Conservation (phyloP, 352 stramenopile species). For the Pythium brachiatum region DNA sequence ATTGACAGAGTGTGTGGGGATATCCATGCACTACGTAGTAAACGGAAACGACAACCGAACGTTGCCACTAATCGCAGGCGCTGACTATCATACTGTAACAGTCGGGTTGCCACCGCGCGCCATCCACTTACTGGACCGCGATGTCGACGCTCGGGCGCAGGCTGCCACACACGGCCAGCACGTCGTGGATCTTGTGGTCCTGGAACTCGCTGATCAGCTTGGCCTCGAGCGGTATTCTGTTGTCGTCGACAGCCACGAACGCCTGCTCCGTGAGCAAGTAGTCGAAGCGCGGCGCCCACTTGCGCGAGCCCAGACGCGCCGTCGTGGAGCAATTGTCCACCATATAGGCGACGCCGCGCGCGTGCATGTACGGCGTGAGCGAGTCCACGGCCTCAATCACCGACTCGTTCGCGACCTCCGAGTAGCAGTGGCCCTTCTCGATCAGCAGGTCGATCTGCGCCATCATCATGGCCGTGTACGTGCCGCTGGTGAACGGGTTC, state of each 20-base stretch:
- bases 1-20: background rate
- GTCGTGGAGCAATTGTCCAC: constrained; percentile 99
- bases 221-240: constrained; percentile 79
- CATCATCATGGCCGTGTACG: constrained; percentile 99
- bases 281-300: constrained; percentile 98
- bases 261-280: constrained; percentile 98
- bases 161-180: constrained; percentile 93
- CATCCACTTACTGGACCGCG: constrained; percentile 54
- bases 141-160: constrained; percentile 97
- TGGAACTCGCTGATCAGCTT: constrained; percentile 94
- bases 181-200: constrained; percentile 96
- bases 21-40: background rate
- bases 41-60: background rate
- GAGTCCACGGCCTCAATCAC: constrained; percentile 98
- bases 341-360: constrained; percentile 97
- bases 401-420: constrained; percentile 98
- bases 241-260: constrained; percentile 94
- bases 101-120: background rate
- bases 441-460: constrained; percentile 97
- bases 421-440: constrained; percentile 95
- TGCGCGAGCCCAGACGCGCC: constrained; percentile 95
- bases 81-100: background rate
- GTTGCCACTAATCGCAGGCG: constrained; percentile 5
- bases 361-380: constrained; percentile 99
- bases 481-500: constrained; percentile 96